Evolutionary conservation across 495 filamentous ascomycete genomes (phyloP).

Genomic region (Neurospora sp.): DNA sequence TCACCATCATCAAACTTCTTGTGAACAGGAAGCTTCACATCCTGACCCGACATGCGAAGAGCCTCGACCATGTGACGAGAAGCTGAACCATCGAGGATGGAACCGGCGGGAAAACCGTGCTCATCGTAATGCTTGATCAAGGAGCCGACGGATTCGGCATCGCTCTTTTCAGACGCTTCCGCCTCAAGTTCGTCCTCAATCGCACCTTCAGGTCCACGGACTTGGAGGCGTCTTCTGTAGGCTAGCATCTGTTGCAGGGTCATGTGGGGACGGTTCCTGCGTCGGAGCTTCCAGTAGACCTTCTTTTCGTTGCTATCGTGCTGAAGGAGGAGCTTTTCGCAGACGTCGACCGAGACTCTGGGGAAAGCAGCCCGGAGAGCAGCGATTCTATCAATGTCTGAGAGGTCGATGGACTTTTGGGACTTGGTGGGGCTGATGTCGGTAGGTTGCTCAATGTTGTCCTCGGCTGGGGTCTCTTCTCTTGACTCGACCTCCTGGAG

Average conservation of each 20-base stretch:
- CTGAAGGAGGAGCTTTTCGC: slow-evolving; percentile 16
- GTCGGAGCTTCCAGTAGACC: slow-evolving; percentile 8
- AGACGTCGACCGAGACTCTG: slow-evolving; percentile 13
- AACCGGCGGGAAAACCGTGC: slow-evolving; percentile 40
- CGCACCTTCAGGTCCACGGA: neutral
- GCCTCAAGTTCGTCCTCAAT: slow-evolving; percentile 4
- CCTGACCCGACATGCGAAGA: slow-evolving; percentile 17
- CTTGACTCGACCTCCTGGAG: neutral
- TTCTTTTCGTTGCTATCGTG: slow-evolving; percentile 6
- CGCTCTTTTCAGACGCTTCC: slow-evolving; percentile 10
- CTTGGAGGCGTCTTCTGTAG: neutral
- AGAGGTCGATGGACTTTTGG: slow-evolving; percentile 4
- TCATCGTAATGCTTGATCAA: slow-evolving; percentile 34
- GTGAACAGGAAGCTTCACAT: slow-evolving; percentile 22
- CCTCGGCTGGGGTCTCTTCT: neutral
- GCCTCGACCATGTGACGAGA: slow-evolving; percentile 25
- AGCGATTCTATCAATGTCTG: slow-evolving; percentile 20
- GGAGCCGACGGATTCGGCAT: slow-evolving; percentile 20
- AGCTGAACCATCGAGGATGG: slow-evolving; percentile 34
- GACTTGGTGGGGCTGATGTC: neutral
- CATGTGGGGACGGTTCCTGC: slow-evolving; percentile 1
- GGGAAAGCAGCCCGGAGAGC: slow-evolving; percentile 28
- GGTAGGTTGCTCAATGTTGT: neutral
- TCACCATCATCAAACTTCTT: slow-evolving; percentile 23
- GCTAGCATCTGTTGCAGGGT: slow-evolving; percentile 6